Evolutionary conservation across 179 eudicot genomes (phyloP).

Genomic region (Drosera spatulata): DNA sequence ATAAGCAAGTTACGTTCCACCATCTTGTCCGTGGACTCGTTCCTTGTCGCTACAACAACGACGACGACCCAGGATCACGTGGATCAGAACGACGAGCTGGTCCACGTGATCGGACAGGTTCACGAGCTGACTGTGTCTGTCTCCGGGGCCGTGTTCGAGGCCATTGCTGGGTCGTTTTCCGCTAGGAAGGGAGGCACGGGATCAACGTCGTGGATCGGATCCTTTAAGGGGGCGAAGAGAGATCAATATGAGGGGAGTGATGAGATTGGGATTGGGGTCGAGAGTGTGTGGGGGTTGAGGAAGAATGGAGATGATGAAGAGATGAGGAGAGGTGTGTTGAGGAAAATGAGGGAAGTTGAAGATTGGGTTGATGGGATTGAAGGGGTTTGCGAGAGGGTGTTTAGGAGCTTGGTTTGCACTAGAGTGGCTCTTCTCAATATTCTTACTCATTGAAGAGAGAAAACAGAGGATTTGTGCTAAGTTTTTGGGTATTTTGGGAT

Average conservation of each 20-base stretch:
- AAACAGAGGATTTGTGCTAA: too few species aligned
- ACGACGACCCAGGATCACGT: background rate
- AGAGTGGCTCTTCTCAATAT: slow-evolving; percentile 9
- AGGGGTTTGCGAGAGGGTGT: slow-evolving; percentile 6
- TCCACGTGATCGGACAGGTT: slow-evolving; percentile 27
- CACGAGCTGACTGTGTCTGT: slow-evolving; percentile 33
- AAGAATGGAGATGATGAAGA: background rate
- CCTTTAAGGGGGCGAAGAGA: slow-evolving; percentile 1
- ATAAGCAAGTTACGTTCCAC: slow-evolving; percentile 26
- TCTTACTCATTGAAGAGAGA: slow-evolving; percentile 11
- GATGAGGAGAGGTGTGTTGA: background rate
- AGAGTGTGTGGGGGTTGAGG: background rate
- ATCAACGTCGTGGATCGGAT: slow-evolving; percentile 1
- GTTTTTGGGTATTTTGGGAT: too few species aligned
- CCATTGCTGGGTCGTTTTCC: background rate
- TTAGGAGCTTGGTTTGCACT: slow-evolving; percentile 6
- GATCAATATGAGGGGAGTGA: background rate
- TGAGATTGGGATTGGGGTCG: slow-evolving; percentile 4
- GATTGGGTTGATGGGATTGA: slow-evolving; percentile 8
- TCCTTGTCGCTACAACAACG: background rate
- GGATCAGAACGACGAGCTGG: slow-evolving; percentile 27
- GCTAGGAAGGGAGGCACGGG: background rate
- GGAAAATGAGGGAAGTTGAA: slow-evolving; percentile 9
- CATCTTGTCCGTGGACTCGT: slow-evolving; percentile 19
- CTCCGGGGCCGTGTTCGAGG: slow-evolving; percentile 16